A percentile compares a stretch with the other conserved stretches of the same genome.
Evolutionary conservation across 306 rosid genomes (phyloP).

Genomic region (Cucurbita ficifolia): DNA sequence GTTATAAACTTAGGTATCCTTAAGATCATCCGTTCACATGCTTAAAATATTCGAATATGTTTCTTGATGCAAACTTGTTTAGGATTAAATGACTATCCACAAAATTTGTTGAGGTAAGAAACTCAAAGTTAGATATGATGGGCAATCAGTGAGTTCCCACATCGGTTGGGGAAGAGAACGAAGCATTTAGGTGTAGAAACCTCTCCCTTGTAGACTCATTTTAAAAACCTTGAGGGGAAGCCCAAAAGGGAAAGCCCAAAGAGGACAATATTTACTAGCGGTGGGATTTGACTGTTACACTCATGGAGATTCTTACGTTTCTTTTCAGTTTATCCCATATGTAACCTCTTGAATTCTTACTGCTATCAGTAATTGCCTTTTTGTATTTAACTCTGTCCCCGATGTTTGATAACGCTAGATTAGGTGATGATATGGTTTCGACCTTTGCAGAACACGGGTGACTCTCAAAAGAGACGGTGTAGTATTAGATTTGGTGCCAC

Average conservation of each 20-base stretch:
- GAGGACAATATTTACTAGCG: background rate
- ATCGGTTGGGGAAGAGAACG: too few species aligned
- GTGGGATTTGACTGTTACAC: too few species aligned
- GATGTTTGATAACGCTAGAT: background rate
- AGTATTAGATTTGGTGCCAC: conserved; percentile 76
- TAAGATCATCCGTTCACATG: background rate
- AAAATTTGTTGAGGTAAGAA: background rate
- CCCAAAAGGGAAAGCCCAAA: too few species aligned
- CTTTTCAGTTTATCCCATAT: background rate
- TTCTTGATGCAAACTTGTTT: background rate
- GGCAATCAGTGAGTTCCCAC: too few species aligned
- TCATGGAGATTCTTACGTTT: background rate
- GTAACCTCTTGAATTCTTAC: background rate
- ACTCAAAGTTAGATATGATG: background rate
- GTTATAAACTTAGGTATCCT: background rate
- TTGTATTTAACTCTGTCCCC: background rate
- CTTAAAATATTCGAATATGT: background rate
- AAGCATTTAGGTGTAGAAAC: too few species aligned
- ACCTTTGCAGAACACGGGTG: conserved; percentile 55
- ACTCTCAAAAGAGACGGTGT: conserved; percentile 73
- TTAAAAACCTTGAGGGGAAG: too few species aligned
- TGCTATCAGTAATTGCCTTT: background rate
- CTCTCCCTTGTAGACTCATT: too few species aligned
- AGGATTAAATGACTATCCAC: background rate
- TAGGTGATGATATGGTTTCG: background rate